Evolutionary conservation across 2,329 filamentous ascomycete species (phyloP).

Genomic region (Hypoxylon rubiginosum): DNA sequence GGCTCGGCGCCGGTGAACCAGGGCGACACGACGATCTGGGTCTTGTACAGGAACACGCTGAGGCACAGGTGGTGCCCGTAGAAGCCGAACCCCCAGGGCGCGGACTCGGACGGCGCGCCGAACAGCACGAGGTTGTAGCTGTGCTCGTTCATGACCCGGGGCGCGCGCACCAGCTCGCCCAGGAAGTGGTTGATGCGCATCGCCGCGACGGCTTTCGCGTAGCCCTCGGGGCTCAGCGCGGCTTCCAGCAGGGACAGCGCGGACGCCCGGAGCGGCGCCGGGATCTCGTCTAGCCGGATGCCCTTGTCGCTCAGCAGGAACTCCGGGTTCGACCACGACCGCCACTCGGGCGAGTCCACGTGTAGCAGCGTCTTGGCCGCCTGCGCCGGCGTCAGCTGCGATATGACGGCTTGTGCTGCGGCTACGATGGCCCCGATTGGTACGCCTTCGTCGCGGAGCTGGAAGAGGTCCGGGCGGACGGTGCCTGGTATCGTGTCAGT

Average conservation of each 20-base stretch:
- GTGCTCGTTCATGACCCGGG: constrained; percentile 77
- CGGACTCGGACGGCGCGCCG: constrained; percentile 67
- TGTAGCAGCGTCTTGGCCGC: constrained; percentile 66
- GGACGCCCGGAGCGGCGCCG: constrained; percentile 57
- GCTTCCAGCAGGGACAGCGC: constrained; percentile 69
- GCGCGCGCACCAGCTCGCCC: constrained; percentile 73
- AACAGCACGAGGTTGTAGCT: constrained; percentile 84
- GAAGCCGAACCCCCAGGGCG: constrained; percentile 79
- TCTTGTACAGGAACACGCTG: constrained; percentile 74
- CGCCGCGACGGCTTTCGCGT: constrained; percentile 75
- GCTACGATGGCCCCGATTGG: constrained; percentile 69
- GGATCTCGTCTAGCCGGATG: constrained; percentile 74
- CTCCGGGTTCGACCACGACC: constrained; percentile 79
- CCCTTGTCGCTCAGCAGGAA: constrained; percentile 78
- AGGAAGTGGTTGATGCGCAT: constrained; percentile 84
- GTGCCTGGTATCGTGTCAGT: constrained; percentile 55
- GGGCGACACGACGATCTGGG: constrained; percentile 77
- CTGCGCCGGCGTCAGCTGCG: constrained; percentile 63
- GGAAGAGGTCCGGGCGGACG: constrained; percentile 67
- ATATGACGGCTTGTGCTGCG: constrained; percentile 62
- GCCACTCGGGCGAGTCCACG: constrained; percentile 79
- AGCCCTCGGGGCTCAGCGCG: constrained; percentile 77
- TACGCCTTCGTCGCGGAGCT: constrained; percentile 73
- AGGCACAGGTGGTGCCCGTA: constrained; percentile 86
- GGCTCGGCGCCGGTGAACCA: constrained; percentile 87